A percentile compares a stretch with the other conserved stretches of the same genome.
Evolutionary conservation across 805 yeast species (phyloP).

Genomic region (Ogataea methylovora): DNA sequence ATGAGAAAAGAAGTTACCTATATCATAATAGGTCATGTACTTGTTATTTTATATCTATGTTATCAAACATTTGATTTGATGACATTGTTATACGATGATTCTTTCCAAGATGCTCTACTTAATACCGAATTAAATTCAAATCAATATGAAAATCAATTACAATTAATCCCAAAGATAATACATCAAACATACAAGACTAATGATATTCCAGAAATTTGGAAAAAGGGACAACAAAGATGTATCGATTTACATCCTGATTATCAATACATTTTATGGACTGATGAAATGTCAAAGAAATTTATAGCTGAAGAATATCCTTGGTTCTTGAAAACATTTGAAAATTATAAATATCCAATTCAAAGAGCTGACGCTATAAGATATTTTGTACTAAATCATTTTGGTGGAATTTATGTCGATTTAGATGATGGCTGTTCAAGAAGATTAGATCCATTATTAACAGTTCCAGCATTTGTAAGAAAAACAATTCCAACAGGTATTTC

Average conservation of each 20-base stretch:
- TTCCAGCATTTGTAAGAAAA: slow-evolving; percentile 81
- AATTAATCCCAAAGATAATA: slow-evolving; percentile 77
- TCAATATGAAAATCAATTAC: slow-evolving; percentile 29
- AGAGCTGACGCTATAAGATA: slow-evolving; percentile 89
- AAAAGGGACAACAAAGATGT: slow-evolving; percentile 67
- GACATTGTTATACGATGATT: slow-evolving; percentile 66
- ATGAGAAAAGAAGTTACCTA: slow-evolving; percentile 65
- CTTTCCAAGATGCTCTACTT: slow-evolving; percentile 54
- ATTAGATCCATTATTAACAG: slow-evolving; percentile 72
- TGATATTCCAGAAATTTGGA: slow-evolving; percentile 78
- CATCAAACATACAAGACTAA: slow-evolving; percentile 87
- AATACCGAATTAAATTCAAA: slow-evolving; percentile 57
- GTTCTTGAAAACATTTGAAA: slow-evolving; percentile 75
- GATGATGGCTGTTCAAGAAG: slow-evolving; percentile 82
- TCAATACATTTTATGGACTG: slow-evolving; percentile 87
- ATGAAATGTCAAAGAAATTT: slow-evolving; percentile 70
- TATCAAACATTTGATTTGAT: slow-evolving; percentile 67
- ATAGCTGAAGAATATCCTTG: slow-evolving; percentile 76
- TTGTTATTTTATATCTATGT: slow-evolving; percentile 44
- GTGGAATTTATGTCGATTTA: slow-evolving; percentile 85
- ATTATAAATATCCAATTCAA: slow-evolving; percentile 73
- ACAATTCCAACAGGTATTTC: slow-evolving; percentile 89
- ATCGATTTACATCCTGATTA: slow-evolving; percentile 80
- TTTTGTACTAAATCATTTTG: slow-evolving; percentile 74
- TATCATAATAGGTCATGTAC: slow-evolving; percentile 51